Evolutionary conservation across 768 basidiomycete genomes (phyloP), one percentile per base, ranked within the genome.

Genomic region (Crucibulum laeve): DNA sequence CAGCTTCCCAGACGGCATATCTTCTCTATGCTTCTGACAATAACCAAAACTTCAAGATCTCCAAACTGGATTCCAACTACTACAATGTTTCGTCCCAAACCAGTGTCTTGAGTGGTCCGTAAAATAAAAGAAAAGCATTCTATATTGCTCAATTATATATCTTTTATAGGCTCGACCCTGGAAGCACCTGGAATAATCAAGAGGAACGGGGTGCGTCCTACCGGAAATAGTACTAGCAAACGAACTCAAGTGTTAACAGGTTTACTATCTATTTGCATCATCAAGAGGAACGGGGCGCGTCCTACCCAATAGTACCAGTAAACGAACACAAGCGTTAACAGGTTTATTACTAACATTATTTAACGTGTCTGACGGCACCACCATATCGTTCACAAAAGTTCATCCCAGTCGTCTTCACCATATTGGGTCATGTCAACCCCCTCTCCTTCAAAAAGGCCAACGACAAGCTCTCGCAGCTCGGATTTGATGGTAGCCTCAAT

Each of bases 11-110:
- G 45, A 75, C 74, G 0, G 63, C 76, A 5, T 83, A 82, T 53
- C 67, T 83, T 11, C 65, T 83, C 14, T 83, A 80, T 51, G 80
- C 80, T 14, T 80, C 79, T 4, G 80, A 83, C 59, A 79, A 79
- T 59, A 83, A 83, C 56, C 77, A 80, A 59, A 77, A 82, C 55
- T 81, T 82, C 70, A 83, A 83, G 67, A 80, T 83, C 18, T 69
- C 80, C 10, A 61, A 59, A 39, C 58, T 81, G 42, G 77, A 80
- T 48, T 47, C 69, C n/a, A 71, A 80, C 53, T 83, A 80, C 48
- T 77, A 80, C 52, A 77, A 74, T 45, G 75, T 83, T 14, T 64
- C 68, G 0, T 59, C 71, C 8, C 67, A 74, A 43, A 69, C 68
- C 3, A 70, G 69, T 42, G 67, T 69, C 4, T 54, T 80, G 36